These are phyloP conservation scores for Quaeritorhiza haematococci DNA, from an alignment of 371 early-diverging fungal species.

Conservation along the genomic window DNA sequence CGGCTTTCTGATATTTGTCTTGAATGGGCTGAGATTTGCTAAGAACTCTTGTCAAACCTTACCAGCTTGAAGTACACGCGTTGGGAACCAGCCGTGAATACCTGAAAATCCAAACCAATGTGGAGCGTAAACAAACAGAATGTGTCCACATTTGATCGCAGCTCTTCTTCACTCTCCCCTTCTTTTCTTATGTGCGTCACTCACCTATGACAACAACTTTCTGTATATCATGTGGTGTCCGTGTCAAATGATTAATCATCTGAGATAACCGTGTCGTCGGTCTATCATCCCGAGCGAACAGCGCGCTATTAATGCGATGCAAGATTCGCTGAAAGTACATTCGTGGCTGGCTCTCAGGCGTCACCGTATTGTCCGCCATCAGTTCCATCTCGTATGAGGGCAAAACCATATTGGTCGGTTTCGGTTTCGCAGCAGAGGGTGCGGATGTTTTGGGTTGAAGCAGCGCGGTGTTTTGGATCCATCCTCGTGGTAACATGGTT, in stretches of 20 bases:
- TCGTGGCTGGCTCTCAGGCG: constrained; percentile 13
- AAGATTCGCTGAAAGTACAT: constrained; percentile 14
- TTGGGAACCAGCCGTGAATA: constrained; percentile 90
- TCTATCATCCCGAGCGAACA: too few relatives aligned
- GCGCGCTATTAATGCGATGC: constrained; percentile 9
- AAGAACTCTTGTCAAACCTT: too few relatives aligned
- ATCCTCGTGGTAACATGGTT: too few relatives aligned
- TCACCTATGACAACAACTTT: constrained; percentile 31
- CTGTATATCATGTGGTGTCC: constrained; percentile 21
- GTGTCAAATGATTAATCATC: too few relatives aligned
- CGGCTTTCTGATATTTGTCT: background rate
- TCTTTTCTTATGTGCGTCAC: too few relatives aligned
- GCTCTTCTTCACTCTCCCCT: background rate
- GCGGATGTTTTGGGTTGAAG: too few relatives aligned
- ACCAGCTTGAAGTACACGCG: constrained; percentile 25
- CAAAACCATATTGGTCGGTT: constrained; percentile 26
- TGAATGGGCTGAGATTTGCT: background rate
- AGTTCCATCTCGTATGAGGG: constrained; percentile 28
- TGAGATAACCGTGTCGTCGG: too few relatives aligned
- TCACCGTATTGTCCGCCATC: constrained; percentile 23
- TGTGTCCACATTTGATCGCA: background rate
- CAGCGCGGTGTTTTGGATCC: too few relatives aligned
- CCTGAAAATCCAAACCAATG: constrained; percentile 66
- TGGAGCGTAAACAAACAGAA: too few relatives aligned
- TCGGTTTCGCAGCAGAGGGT: too few relatives aligned